Conservation (phyloP, 2,329 filamentous ascomycete species). For the Fusarium burgessii region DNA sequence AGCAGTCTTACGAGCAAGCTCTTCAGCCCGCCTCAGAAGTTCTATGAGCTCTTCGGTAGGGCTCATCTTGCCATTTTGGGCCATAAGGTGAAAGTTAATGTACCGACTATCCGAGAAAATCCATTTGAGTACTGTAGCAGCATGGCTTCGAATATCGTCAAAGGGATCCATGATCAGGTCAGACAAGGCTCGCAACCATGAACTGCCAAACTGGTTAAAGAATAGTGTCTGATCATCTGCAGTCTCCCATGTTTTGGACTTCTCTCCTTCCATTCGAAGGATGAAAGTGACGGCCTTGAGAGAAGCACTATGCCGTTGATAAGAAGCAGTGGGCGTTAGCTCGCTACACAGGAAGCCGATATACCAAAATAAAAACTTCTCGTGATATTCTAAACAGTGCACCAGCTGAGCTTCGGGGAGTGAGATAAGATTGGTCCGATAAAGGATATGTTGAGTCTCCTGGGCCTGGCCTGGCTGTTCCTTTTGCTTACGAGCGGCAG, state of each 20-base stretch:
- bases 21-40: slow-evolving; percentile 66
- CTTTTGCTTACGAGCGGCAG: slow-evolving; percentile 52
- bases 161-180: slow-evolving; percentile 91
- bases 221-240: slow-evolving; percentile 55
- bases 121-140: slow-evolving; percentile 62
- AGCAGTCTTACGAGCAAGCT: slow-evolving; percentile 75
- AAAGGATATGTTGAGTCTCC: slow-evolving; percentile 50
- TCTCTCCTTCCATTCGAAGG: slow-evolving; percentile 76
- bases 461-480: slow-evolving; percentile 33
- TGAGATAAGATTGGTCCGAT: slow-evolving; percentile 55
- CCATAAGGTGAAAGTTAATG: slow-evolving; percentile 40
- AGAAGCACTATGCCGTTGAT: slow-evolving; percentile 87
- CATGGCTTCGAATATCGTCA: slow-evolving; percentile 82
- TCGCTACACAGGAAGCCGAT: slow-evolving; percentile 78
- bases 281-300: slow-evolving; percentile 77
- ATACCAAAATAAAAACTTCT: slow-evolving; percentile 80
- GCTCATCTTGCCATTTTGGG: slow-evolving; percentile 15
- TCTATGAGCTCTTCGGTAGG: slow-evolving; percentile 54
- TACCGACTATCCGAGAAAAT: slow-evolving; percentile 59
- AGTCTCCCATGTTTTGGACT: slow-evolving; percentile 55
- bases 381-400: slow-evolving; percentile 62
- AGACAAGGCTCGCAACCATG: slow-evolving; percentile 73
- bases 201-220: slow-evolving; percentile 58
- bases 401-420: slow-evolving; percentile 54
- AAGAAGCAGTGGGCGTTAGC: slow-evolving; percentile 83